Conservation (phyloP, 306 rosid genomes). For the Coriaria nepalensis region DNA sequence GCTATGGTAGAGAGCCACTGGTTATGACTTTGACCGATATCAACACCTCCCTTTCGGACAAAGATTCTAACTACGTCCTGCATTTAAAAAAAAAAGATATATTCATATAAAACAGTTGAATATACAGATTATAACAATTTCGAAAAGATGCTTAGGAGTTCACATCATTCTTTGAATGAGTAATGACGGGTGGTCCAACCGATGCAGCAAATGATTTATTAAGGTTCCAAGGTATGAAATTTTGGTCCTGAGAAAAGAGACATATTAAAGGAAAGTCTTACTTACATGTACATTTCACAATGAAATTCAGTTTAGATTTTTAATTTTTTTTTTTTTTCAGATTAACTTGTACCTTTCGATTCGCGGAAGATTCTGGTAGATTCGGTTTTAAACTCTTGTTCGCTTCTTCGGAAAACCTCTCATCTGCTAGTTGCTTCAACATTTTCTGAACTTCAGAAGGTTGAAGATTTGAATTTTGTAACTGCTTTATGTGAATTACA, state of each 20-base stretch:
- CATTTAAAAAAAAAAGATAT: constrained; percentile 7
- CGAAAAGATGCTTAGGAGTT: constrained; percentile 16
- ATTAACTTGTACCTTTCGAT: constrained; percentile 30
- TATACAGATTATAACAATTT: constrained; percentile 3
- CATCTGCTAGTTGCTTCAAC: constrained; percentile 63
- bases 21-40: constrained; percentile 45
- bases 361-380: constrained; percentile 26
- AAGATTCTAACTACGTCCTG: constrained; percentile 48
- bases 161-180: constrained; percentile 55
- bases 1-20: constrained; percentile 83
- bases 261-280: neutral
- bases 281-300: too few species aligned
- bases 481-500: constrained; percentile 62
- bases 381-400: constrained; percentile 20
- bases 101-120: constrained; percentile 6
- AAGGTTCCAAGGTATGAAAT: constrained; percentile 17
- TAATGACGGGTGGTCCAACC: constrained; percentile 30
- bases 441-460: constrained; percentile 53
- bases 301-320: too few species aligned
- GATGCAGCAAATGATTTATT: constrained; percentile 20
- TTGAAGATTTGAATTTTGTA: constrained; percentile 37
- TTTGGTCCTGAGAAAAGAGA: constrained; percentile 38
- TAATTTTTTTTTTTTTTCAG: neutral
- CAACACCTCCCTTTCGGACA: constrained; percentile 67
- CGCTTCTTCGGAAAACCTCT: constrained; percentile 44